A percentile compares a stretch with the other conserved stretches of the same genome.
These are phyloP conservation scores for Macrolepiota fuliginosa DNA, from an alignment of 768 basidiomycete species.

Conservation along the genomic window DNA sequence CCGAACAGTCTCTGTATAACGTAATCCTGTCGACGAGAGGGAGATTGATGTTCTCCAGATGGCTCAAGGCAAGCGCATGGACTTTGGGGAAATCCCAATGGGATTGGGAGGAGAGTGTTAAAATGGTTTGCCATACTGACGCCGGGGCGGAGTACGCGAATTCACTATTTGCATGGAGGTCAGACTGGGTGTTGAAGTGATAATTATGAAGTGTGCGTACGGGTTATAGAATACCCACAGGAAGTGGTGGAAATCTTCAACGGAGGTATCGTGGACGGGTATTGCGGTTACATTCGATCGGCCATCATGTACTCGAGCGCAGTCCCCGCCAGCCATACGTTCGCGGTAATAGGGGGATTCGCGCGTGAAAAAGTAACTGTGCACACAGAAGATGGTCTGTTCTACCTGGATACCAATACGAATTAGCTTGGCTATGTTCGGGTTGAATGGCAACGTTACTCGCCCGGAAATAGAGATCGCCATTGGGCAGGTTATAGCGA, in stretches of 20 bases:
- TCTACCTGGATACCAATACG: constrained; percentile 32
- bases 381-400: constrained; percentile 46
- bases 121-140: not conserved
- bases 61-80: constrained; percentile 48
- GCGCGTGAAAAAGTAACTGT: constrained; percentile 51
- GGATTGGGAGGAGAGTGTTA: not conserved
- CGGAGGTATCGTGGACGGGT: constrained; percentile 38
- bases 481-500: not conserved
- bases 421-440: not conserved
- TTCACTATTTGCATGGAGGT: not conserved
- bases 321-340: constrained; percentile 23
- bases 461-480: not conserved
- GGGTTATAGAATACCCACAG: constrained; percentile 65
- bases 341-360: constrained; percentile 46
- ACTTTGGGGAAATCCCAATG: constrained; percentile 55
- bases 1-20: constrained; percentile 49
- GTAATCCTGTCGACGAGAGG: constrained; percentile 50
- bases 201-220: constrained; percentile 33
- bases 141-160: constrained; percentile 21
- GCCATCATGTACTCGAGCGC: constrained; percentile 27
- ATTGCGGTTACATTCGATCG: constrained; percentile 33
- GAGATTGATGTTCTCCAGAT: constrained; percentile 43
- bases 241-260: constrained; percentile 51
- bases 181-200: constrained; percentile 15
- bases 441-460: not conserved